Evolutionary conservation across 1,284 basidiomycete species (phyloP), one percentile per base, ranked within the genome.

Genomic region (Mycena citricolor): DNA sequence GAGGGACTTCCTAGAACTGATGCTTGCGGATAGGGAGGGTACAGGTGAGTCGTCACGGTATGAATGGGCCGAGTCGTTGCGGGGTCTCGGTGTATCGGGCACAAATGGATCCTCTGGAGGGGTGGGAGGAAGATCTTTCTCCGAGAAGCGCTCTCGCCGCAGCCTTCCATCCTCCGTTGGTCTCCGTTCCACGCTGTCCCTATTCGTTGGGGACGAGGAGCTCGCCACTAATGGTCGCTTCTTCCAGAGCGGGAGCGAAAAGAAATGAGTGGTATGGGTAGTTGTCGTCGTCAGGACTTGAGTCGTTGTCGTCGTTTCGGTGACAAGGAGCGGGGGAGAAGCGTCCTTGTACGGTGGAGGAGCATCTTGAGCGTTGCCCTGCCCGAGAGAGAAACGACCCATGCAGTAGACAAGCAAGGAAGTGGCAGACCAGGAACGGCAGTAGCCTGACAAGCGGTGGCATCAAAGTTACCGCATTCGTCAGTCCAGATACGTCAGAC

Each of bases 91-190:
- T 24, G 33, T 42, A 16, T 45, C 40, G 11, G 51, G 42, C 17
- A 37, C 33, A 10, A 39, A 22, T 8, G 47, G 29, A 26, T 65
- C 62, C 21, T 60, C 60, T 23, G 63, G 57, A 13, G 84, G 86
- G 2, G 74, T 82, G 2, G 81, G 81, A 32, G 85, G 85, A 19
- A 87, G 73, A 10, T 77, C 79, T 60, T 87, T 86, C 55, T 86
- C 76, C 43, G 64, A 57, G 25, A 67, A 51, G n/a, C 61, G 59
- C 32, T 51, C 60, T 36, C 42, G 49, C 11, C 34, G 30, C 13
- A 55, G 16, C 25, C 41, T 42, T 28, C 60, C 58, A 47, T 58
- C 51, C 38, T 55, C 54, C 10, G 36, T 45, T 21, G n/a, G n/a
- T n/a, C n/a, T n/a, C n/a, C n/a, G n/a, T n/a, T n/a, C n/a, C n/a